Conservation (phyloP, 345 rosid species). For the Brassica nigra region DNA sequence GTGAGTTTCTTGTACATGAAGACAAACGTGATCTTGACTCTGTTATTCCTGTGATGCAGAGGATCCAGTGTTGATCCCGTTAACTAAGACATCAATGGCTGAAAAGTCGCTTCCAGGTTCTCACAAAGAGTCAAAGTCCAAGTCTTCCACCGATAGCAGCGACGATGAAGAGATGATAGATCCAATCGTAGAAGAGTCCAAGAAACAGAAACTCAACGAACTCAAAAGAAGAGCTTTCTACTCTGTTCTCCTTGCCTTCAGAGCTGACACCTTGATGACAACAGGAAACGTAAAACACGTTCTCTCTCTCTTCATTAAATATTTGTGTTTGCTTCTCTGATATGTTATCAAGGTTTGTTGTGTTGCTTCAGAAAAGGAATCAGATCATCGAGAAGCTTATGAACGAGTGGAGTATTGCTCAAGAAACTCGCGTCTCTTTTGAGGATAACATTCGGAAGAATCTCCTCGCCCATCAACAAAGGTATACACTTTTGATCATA, state of each 20-base stretch:
- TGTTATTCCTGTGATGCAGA: conserved; percentile 1
- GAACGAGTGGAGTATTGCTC: conserved; percentile 15
- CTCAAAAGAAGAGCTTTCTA: conserved; percentile 8
- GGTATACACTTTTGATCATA: conserved; percentile 6
- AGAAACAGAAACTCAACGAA: background rate
- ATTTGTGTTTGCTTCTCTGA: background rate
- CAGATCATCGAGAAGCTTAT: conserved; percentile 9
- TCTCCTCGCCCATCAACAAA: background rate
- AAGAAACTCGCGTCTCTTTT: background rate
- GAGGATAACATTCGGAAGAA: conserved; percentile 1
- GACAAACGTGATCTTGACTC: conserved; percentile 5
- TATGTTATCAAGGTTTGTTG: background rate
- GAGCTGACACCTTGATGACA: background rate
- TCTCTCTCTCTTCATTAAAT: background rate
- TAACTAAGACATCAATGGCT: too few species aligned
- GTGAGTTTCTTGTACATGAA: too few species aligned
- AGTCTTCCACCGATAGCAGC: too few species aligned
- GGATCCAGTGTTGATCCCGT: too few species aligned
- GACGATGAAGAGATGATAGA: background rate
- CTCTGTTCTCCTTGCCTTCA: conserved; percentile 23
- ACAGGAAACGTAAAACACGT: background rate
- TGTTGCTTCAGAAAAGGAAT: conserved; percentile 10
- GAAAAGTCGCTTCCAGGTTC: too few species aligned
- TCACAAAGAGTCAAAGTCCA: too few species aligned
- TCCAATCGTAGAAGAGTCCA: background rate